These are phyloP conservation scores for Coprinellus aureogranulatus DNA, from an alignment of 768 basidiomycete genomes.

Conservation along the genomic window DNA sequence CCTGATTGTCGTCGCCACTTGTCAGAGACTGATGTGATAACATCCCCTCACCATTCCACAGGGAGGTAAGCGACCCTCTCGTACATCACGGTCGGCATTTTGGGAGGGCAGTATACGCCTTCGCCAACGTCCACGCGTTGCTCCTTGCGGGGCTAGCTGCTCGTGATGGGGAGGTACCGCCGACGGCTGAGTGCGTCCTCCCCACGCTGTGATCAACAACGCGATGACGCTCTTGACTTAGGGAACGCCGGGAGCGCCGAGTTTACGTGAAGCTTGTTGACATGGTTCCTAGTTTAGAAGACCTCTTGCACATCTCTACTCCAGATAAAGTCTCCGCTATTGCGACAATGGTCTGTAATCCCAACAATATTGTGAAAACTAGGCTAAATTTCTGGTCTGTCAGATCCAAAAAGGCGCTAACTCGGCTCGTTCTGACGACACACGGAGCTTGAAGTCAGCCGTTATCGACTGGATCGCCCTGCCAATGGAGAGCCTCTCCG, in stretches of 20 bases:
- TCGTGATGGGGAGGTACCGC: too few relatives aligned
- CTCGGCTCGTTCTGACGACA: neutral
- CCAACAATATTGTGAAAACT: neutral
- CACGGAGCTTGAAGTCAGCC: neutral
- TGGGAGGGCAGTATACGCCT: neutral
- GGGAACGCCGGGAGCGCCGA: neutral
- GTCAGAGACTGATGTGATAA: too few relatives aligned
- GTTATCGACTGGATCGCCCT: neutral
- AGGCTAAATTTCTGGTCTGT: too few relatives aligned
- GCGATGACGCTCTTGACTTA: too few relatives aligned
- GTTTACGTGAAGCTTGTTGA: neutral
- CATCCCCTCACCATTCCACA: too few relatives aligned
- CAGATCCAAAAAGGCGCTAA: neutral
- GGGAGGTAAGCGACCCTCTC: neutral
- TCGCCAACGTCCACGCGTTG: neutral
- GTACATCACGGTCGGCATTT: neutral
- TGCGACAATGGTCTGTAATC: neutral
- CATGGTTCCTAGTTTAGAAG: neutral
- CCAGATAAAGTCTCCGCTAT: neutral
- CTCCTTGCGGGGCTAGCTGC: neutral
- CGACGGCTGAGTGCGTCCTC: too few relatives aligned
- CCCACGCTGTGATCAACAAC: too few relatives aligned
- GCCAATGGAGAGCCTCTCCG: neutral
- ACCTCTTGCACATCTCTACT: neutral
- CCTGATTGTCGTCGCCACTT: too few relatives aligned